Base-by-base conservation (phyloP, 345 rosid genomes). In the Brassica juncea region DNA sequence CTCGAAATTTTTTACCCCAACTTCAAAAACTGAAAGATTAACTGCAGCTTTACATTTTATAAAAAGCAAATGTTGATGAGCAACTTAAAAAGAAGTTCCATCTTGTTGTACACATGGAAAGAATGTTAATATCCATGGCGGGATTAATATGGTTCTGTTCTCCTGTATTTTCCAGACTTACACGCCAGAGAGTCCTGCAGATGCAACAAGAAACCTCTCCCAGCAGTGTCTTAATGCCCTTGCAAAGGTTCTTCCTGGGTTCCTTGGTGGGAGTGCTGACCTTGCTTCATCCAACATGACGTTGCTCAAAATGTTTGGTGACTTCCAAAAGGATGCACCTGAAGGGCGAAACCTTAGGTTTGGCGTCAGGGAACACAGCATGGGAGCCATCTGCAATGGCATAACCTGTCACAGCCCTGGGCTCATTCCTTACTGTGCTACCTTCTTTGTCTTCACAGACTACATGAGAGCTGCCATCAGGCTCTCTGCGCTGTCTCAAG, bases 401-500 rank as follows among this genome's bases (percentile, higher is more conserved):
- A 5, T 34, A 82, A 92, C 91, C 58, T 94, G 68, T 69, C 99
- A 95, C 84, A 86, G 92, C 81, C 96, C 94, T 16, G 99, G 98
- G 39, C 66, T 95, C 65, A 83, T 95, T 71, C 99, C 99, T 4
- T 95, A 95, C 82, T 95, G 98, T 67, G 99, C 99, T 55, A 95
- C 98, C 44, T 95, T 95, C 97, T 95, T 95, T 78, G 99, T 95
- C 65, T 95, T 93, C 90, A 93, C 99, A 3, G 99, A 95, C 84
- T 95, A 95, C 97, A 93, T 95, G 99, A 92, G 99, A 80, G 98
- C 88, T 70, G 97, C 99, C 59, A 95, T 95, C 4, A 88, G 99
- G 79, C 86, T 95, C 70, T 91, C 99, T n/a, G 96, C 99, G 74
- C 82, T 95, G 83, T 71, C 70, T 60, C 89, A 93, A 34, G 37